Evolutionary conservation across 1,284 basidiomycete genomes (phyloP).

Genomic region (Coniferiporia sulphurascens): DNA sequence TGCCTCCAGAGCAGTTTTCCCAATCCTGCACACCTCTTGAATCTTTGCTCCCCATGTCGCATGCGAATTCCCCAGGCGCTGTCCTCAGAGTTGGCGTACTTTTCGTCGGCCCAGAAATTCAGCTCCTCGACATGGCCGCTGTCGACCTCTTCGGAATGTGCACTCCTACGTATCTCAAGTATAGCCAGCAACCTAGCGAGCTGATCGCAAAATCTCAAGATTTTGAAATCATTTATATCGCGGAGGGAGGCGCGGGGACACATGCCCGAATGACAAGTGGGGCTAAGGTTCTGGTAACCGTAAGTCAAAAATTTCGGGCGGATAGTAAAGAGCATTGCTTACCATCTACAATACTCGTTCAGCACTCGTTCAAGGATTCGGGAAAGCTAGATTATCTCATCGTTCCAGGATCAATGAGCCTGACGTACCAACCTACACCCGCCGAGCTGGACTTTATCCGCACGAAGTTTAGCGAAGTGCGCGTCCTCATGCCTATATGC

Average conservation of each 20-base stretch:
- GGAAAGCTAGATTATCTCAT: conserved; percentile 1
- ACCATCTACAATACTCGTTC: background rate
- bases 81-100: background rate
- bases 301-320: background rate
- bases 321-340: background rate
- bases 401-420: background rate
- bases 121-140: conserved; percentile 1
- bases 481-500: background rate
- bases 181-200: background rate
- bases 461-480: background rate
- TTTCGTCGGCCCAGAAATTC: background rate
- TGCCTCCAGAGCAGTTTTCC: no score
- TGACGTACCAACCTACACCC: background rate
- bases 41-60: background rate
- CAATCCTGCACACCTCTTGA: no score
- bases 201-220: background rate
- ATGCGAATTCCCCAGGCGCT: background rate
- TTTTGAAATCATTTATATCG: background rate
- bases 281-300: background rate
- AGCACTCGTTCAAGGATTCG: conserved; percentile 1
- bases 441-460: background rate
- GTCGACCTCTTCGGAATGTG: conserved; percentile 3
- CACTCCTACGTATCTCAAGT: background rate
- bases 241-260: background rate
- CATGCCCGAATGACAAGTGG: background rate